Conservation (phyloP, 257 asterid genomes). For the Eucommia ulmoides region DNA sequence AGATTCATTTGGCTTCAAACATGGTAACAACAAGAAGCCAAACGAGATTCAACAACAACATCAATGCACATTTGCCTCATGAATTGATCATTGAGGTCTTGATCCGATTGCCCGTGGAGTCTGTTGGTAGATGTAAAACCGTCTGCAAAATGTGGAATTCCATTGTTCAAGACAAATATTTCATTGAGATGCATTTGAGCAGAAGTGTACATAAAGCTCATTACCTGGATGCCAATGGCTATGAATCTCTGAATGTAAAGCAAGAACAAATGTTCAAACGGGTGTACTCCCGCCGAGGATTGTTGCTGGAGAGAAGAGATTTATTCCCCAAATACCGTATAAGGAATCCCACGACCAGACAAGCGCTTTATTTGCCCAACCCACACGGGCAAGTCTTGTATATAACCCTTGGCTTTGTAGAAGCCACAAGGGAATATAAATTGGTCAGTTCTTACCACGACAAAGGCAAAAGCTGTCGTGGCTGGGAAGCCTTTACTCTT, state of each 20-base stretch:
- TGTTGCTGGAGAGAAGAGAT: slow-evolving; percentile 1
- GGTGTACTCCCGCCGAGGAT: slow-evolving; percentile 11
- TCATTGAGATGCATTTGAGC: slow-evolving; percentile 12
- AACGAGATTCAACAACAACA: no score
- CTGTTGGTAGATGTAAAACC: slow-evolving; percentile 7
- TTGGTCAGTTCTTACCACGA: slow-evolving; percentile 7
- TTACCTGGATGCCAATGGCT: no score
- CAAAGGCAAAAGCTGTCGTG: background rate
- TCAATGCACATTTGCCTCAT: no score
- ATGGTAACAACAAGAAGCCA: no score
- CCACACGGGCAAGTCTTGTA: background rate
- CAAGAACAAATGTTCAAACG: background rate
- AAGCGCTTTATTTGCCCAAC: slow-evolving; percentile 14
- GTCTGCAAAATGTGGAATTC: no score
- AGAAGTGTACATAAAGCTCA: no score
- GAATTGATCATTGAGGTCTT: slow-evolving; percentile 14
- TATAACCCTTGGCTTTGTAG: slow-evolving; percentile 1
- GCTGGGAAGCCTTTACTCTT: slow-evolving; percentile 11
- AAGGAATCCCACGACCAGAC: slow-evolving; percentile 16
- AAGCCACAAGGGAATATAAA: slow-evolving; percentile 6
- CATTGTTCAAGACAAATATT: no score
- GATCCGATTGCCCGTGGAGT: slow-evolving; percentile 11
- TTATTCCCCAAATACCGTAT: background rate
- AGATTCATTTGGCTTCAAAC: no score
- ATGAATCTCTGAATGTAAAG: background rate